Evolutionary conservation across 352 stramenopile genomes (phyloP), one percentile per base, ranked within the genome.

Genomic region (Pythium diclinum): DNA sequence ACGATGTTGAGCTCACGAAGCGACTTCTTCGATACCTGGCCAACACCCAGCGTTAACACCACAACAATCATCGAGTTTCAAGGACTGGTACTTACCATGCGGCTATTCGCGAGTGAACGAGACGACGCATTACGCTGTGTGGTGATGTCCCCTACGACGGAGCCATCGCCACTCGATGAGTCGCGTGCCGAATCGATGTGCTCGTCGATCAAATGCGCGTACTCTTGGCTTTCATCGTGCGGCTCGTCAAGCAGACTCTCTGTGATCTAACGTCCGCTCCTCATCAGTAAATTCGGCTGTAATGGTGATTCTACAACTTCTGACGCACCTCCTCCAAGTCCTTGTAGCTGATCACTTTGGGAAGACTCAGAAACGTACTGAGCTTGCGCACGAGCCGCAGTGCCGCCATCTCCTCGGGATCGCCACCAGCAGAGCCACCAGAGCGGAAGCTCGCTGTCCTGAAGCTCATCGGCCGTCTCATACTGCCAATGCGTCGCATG

Each of bases 331-430:
- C 74, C 69, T 91, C 81, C 3, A 91, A 59, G 23, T 91, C 83
- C 16, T 76, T 69, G 64, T 88, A 89, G 59, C 83, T 91, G 63
- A 91, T 89, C 38, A 86, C 75, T 17, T 81, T 82, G 10, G 83
- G 83, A 0, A 91, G 53, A 58, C 78, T 89, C 21, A 91, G 67
- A 44, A 89, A 89, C 25, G 78, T 77, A 42, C 83, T 91, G 16
- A 91, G 66, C 30, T 76, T 89, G 13, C 78, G 79, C 7, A 78
- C 81, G 16, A 91, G 68, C 1, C 71, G 75, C 49, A 88, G 71
- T 19, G 82, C 72, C 21, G 79, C 79, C 6, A 71, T 69, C 6
- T 65, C 63, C 56, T 79, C 74, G 0, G 69, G 57, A 25, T 71
- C 34, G 14, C 71, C 61, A 42, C 70, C 25, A 4, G 4, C 33